Percentiles rank a stretch among this genome's conserved stretches.
Evolutionary conservation across 1,284 basidiomycete genomes (phyloP).

Genomic region (Uromyces viciae-fabae): DNA sequence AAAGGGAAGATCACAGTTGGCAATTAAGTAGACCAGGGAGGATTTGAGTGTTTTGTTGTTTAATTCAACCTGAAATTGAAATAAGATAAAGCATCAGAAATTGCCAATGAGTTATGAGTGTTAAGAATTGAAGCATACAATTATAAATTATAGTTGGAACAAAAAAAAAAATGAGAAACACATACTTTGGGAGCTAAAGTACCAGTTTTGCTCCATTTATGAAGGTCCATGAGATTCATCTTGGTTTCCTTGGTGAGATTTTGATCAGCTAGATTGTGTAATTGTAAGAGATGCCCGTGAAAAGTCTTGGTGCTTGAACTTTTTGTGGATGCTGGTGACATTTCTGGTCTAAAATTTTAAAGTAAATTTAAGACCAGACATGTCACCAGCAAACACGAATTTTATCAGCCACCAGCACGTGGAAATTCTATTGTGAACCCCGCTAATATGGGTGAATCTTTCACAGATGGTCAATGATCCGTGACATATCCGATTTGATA

Average conservation of each 20-base stretch:
- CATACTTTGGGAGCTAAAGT: background rate
- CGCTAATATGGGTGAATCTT: no score
- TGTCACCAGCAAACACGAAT: no score
- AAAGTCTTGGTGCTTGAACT: background rate
- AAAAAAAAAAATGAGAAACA: background rate
- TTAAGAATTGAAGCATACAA: background rate
- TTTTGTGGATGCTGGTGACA: no score
- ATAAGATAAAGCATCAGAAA: no score
- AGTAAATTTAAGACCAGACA: no score
- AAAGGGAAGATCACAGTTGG: background rate
- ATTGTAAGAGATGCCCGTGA: background rate
- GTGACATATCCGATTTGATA: no score
- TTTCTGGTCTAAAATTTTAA: no score
- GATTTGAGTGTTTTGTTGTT: background rate
- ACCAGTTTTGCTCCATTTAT: background rate
- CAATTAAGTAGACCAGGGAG: background rate
- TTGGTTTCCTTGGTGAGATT: background rate
- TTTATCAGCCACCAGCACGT: no score
- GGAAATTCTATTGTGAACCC: no score
- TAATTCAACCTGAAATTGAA: background rate
- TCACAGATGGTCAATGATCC: no score
- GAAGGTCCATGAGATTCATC: background rate
- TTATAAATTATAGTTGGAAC: background rate
- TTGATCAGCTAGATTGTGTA: background rate
- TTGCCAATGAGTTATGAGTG: no score